Conservation (phyloP, 805 yeast species). For the Starmerella gropengiesseri region DNA sequence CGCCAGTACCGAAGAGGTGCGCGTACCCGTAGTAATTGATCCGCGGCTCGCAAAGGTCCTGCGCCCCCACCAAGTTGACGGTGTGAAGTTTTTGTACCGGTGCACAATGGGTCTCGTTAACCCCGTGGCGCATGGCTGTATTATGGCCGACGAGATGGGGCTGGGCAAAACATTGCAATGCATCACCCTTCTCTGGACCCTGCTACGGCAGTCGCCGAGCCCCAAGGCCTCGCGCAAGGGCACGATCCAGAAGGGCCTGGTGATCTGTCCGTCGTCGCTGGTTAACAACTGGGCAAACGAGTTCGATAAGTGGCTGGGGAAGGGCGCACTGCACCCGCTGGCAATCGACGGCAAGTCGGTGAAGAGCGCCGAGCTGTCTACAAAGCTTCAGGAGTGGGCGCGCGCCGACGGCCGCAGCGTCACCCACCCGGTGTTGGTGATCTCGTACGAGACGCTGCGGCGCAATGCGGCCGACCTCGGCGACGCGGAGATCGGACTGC, state of each 20-base stretch:
- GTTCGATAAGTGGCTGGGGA: constrained; percentile 87
- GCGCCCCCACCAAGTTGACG: constrained; percentile 94
- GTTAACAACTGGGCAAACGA: constrained; percentile 98
- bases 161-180: constrained; percentile 87
- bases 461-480: constrained; percentile 67
- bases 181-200: constrained; percentile 82
- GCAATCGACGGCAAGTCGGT: constrained; percentile 83
- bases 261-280: constrained; percentile 89
- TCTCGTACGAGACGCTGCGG: constrained; percentile 87
- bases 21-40: constrained; percentile 93
- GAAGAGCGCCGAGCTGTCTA: constrained; percentile 55
- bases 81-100: constrained; percentile 79
- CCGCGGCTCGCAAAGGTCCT: constrained; percentile 73
- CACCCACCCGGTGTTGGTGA: constrained; percentile 85
- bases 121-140: constrained; percentile 76
- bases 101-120: constrained; percentile 73
- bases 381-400: constrained; percentile 72
- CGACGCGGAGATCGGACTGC: constrained; percentile 70
- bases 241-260: constrained; percentile 78
- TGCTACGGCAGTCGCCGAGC: constrained; percentile 70
- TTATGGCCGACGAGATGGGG: constrained; percentile 98
- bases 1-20: constrained; percentile 33
- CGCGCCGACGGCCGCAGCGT: constrained; percentile 76
- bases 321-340: constrained; percentile 74
- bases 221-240: constrained; percentile 50